Percentiles rank a stretch among this genome's conserved stretches.
Conservation (phyloP, 352 stramenopile genomes). For the Pythium graminicola region DNA sequence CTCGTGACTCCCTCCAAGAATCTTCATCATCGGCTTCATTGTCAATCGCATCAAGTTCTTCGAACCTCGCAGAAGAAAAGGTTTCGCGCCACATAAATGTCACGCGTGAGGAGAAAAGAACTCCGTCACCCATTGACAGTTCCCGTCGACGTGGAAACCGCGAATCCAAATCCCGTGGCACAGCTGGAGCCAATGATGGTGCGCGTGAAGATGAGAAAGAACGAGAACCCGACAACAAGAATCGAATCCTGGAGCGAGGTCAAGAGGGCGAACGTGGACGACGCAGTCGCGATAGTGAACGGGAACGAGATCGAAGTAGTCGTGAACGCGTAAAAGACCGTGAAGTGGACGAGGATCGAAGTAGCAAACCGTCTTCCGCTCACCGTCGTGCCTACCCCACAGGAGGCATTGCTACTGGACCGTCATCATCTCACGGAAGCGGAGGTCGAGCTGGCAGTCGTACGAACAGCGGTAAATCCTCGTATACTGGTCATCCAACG, state of each 20-base stretch:
- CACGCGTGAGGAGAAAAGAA: slow-evolving; percentile 19
- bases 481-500: slow-evolving; percentile 14
- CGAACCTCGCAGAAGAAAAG: slow-evolving; percentile 21
- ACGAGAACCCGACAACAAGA: slow-evolving; percentile 6
- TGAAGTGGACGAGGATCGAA: slow-evolving; percentile 13
- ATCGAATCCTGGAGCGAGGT: slow-evolving; percentile 22
- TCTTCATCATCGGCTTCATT: slow-evolving; percentile 13
- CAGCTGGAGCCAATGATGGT: slow-evolving; percentile 11
- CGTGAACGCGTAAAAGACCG: slow-evolving; percentile 19
- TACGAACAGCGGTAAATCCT: slow-evolving; percentile 1
- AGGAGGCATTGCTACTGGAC: slow-evolving; percentile 5
- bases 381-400: no score
- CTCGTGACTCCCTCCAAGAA: slow-evolving; percentile 18
- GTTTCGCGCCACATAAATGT: slow-evolving; percentile 5
- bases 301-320: slow-evolving; percentile 13
- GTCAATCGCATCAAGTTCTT: slow-evolving; percentile 17
- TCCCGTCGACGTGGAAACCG: slow-evolving; percentile 16
- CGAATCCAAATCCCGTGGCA: slow-evolving; percentile 14
- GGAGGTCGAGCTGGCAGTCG: slow-evolving; percentile 1
- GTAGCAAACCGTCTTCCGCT: slow-evolving; percentile 18
- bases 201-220: no score
- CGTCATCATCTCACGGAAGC: slow-evolving; percentile 4
- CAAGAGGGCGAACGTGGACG: slow-evolving; percentile 18
- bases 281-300: slow-evolving; percentile 16
- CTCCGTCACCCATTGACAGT: slow-evolving; percentile 26